These are phyloP conservation scores for Penicillium brevicompactum DNA, from an alignment of 2,329 filamentous ascomycete species.

Conservation along the genomic window DNA sequence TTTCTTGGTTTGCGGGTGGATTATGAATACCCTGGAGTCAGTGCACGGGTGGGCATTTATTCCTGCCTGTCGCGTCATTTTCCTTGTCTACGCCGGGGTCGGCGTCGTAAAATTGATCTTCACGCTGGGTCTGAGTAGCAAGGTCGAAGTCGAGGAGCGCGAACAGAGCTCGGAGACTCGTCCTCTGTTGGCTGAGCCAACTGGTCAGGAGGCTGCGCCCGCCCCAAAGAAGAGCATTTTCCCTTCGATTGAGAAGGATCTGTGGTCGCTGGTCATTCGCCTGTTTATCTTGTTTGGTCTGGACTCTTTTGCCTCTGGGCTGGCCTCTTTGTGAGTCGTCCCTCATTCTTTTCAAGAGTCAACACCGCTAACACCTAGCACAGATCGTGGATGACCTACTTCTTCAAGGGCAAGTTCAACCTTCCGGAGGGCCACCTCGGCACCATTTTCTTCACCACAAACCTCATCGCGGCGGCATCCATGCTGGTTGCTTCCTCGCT, in stretches of 20 bases:
- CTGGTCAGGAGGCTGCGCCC: conserved; percentile 10
- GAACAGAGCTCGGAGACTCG: conserved; percentile 37
- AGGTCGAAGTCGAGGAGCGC: conserved; percentile 46
- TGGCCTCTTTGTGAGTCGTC: conserved; percentile 63
- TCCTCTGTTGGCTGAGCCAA: conserved; percentile 32
- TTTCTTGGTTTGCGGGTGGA: conserved; percentile 61
- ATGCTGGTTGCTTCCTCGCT: conserved; percentile 62
- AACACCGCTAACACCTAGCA: conserved; percentile 15
- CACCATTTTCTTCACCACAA: conserved; percentile 54
- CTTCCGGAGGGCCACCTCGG: conserved; percentile 57
- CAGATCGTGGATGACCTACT: conserved; percentile 57
- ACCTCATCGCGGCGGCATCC: conserved; percentile 44
- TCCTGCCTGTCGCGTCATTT: conserved; percentile 58
- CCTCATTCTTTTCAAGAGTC: conserved; percentile 17
- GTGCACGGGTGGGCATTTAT: conserved; percentile 48
- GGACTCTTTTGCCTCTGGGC: conserved; percentile 70
- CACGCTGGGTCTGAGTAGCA: conserved; percentile 52
- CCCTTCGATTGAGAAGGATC: conserved; percentile 58
- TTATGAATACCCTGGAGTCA: conserved; percentile 54
- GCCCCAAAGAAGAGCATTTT: conserved; percentile 47
- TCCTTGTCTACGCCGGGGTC: conserved; percentile 59
- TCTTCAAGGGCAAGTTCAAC: conserved; percentile 58
- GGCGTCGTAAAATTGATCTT: conserved; percentile 61
- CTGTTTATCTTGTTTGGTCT: conserved; percentile 69
- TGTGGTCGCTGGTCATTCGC: conserved; percentile 41